Evolutionary conservation across 2,329 filamentous ascomycete species (phyloP), one percentile per base, ranked within the genome.

Genomic region (Geosmithia flava): DNA sequence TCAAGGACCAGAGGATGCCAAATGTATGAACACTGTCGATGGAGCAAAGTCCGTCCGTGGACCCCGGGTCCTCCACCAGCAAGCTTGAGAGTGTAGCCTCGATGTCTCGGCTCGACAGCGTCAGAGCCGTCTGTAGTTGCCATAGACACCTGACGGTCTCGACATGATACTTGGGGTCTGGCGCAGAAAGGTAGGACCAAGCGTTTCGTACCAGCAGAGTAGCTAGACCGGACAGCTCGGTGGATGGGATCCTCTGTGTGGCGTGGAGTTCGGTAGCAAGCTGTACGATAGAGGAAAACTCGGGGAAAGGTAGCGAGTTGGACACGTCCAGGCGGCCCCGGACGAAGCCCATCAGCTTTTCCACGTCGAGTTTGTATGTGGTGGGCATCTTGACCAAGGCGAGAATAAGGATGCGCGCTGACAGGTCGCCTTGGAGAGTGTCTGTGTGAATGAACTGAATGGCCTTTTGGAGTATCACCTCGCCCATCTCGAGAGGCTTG

Each of bases 121-220:
- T 78, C 13, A 95, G 75, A 1, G 81, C 76, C 20, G 75, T 78
- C 55, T 97, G 89, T 47, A 98, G 68, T 54, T 88, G 81, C 87
- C 93, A 95, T 40, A 98, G 69, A 55, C 81, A 84, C 49, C 86
- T 81, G 8, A 94, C 87, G 17, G 89, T 83, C 67, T 98, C 94
- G 30, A 98, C 90, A 59, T 97, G 93, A 55, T 91, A 94, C 59
- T 95, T 95, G 0, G 90, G 89, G 52, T 83, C 82, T 13, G 81
- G 74, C n/a, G 87, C 83, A 1, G 88, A 86, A 40, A 98, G 67
- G 57, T 87, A 88, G 5, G 69, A 64, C 93, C 93, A 98, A 0
- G 91, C 74, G 49, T 83, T 76, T 2, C 71, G 71, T 16, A 93
- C 81, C 20, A 97, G 68, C 27, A 78, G 73, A 19, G 79, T 72